Percentiles rank a stretch among this genome's conserved stretches.
Evolutionary conservation across 2,329 filamentous ascomycete genomes (phyloP).

Genomic region (Ceratocystis albifundus): DNA sequence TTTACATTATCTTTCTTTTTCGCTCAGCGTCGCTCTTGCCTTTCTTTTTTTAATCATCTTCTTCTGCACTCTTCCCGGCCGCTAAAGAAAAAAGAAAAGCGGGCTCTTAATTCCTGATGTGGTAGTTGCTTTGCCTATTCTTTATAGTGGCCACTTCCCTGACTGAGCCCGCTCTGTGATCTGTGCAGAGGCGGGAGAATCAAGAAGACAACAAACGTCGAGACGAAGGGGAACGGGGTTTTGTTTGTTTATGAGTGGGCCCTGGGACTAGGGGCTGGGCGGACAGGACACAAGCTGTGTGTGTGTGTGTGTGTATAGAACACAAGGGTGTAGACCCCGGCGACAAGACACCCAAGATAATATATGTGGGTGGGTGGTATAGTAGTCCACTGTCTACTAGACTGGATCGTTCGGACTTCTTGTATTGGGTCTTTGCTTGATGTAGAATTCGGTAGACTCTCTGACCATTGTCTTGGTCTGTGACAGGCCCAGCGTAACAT

Average conservation of each 20-base stretch:
- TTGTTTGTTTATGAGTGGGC: not conserved
- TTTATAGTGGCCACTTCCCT: not conserved
- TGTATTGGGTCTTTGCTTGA: not conserved
- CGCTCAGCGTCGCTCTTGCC: not conserved
- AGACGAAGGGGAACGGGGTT: not conserved
- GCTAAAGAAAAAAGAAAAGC: not conserved
- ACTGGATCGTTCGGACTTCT: no score
- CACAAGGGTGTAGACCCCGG: no score
- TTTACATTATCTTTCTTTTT: not conserved
- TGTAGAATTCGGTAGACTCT: not conserved
- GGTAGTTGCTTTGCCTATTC: not conserved
- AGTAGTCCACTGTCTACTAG: no score
- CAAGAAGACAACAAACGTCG: not conserved
- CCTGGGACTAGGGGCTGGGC: not conserved
- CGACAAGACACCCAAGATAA: no score
- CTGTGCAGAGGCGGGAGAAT: slow-evolving; percentile 5
- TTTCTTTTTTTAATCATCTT: not conserved
- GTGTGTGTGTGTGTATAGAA: no score
- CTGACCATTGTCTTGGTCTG: slow-evolving; percentile 2
- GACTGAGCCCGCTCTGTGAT: not conserved
- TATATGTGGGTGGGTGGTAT: no score
- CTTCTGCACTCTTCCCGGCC: not conserved
- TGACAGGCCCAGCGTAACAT: not conserved
- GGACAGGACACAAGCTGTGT: not conserved
- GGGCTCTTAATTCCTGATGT: not conserved